Base-by-base conservation (phyloP, 2,329 filamentous ascomycete genomes). In the Hymenoscyphus fructigenus region DNA sequence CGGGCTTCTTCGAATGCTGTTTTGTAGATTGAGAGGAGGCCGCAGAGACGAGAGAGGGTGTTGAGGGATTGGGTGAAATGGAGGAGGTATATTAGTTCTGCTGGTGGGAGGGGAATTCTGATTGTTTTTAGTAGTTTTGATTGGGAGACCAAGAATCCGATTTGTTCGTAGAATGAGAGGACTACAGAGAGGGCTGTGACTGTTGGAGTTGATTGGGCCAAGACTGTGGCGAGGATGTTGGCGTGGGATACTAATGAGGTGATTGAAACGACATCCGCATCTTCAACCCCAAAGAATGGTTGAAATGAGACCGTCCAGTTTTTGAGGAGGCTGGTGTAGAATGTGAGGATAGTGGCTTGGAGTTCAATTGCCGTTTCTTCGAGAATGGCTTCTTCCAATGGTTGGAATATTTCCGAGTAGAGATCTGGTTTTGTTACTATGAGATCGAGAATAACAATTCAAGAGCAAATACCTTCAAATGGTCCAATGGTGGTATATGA, bases 11-110 rank as follows among this genome's bases (percentile, higher is more conserved):
- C 91, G 72, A 94, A 92, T 0, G 88, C 86, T 28, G 82, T 82
- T 76, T 95, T 95, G 79, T 93, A 94, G 55, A 78, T 79, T 2
- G 89, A 87, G 32, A 96, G 81, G 29, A 93, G 82, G 59, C 83
- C 82, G 74, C 88, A 92, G 38, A 92, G 83, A 5, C 89, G 87
- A 6, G 91, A 91, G 3, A 91, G 79, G 17, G 85, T 85, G 20
- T 83, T 83, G 15, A 88, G 80, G 1, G 87, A 90, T 23, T 82
- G 78, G 65, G 82, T 84, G 75, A 95, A 93, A 68, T 88, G 81
- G 47, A 95, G 80, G 10, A 83, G 83, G 77, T 95, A 95, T 26
- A 93, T 81, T 10, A 92, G 82, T 3, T 84, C 79, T 1, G 87
- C 82, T 0, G 88, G 83, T 0, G 91, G 92, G 23, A 93, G 84